Evolutionary conservation across 1,284 basidiomycete species (phyloP).

Genomic region (Mycena citricolor): DNA sequence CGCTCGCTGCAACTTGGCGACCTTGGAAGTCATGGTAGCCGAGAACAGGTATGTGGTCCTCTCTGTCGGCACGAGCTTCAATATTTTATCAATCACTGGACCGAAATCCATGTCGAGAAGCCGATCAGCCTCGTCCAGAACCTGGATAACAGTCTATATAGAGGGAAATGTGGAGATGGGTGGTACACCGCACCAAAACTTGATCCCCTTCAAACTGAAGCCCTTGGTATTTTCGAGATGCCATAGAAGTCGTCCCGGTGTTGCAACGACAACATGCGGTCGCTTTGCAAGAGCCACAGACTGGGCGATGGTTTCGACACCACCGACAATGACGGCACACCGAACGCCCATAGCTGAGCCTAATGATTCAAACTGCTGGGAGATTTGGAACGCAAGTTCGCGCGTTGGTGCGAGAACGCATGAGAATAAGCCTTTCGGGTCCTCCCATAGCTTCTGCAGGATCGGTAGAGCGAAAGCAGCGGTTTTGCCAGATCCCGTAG

Average conservation of each 20-base stretch:
- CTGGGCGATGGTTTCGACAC: slow-evolving; percentile 93
- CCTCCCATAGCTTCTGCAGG: slow-evolving; percentile 95
- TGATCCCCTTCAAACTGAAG: slow-evolving; percentile 85
- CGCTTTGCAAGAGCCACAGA: slow-evolving; percentile 91
- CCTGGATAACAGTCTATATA: slow-evolving; percentile 43
- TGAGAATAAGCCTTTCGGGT: slow-evolving; percentile 92
- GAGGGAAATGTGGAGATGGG: slow-evolving; percentile 1
- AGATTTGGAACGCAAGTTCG: slow-evolving; percentile 98
- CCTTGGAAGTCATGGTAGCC: slow-evolving; percentile 99
- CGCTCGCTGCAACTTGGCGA: slow-evolving; percentile 96
- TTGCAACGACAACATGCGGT: slow-evolving; percentile 96
- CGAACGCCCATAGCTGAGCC: slow-evolving; percentile 94
- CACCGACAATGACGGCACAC: slow-evolving; percentile 91
- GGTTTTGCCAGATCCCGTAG: slow-evolving; percentile 97
- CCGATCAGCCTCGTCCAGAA: slow-evolving; percentile 97
- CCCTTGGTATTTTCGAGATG: slow-evolving; percentile 99
- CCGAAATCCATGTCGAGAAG: slow-evolving; percentile 98
- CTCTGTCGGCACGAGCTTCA: slow-evolving; percentile 94
- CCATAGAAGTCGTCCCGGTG: slow-evolving; percentile 92
- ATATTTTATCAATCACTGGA: slow-evolving; percentile 94
- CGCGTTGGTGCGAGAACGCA: slow-evolving; percentile 95
- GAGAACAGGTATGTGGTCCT: slow-evolving; percentile 96
- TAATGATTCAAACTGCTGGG: slow-evolving; percentile 92
- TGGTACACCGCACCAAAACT: slow-evolving; percentile 74
- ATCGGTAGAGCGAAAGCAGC: slow-evolving; percentile 97